Base-by-base conservation (phyloP, 129 eudicot species). In the Deinandra increscens region DNA sequence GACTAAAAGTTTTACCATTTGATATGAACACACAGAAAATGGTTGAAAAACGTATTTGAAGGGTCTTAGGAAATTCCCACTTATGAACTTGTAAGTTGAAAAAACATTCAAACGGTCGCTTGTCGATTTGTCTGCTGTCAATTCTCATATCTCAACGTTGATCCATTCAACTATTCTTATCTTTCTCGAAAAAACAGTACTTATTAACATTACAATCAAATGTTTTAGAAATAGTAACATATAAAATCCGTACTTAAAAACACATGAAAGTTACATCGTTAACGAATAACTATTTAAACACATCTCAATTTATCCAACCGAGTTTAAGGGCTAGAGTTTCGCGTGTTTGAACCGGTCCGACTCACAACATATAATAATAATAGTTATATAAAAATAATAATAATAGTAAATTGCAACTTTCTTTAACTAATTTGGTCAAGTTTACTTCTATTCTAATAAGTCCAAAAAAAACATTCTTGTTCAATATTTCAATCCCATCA, bases 31-130 rank as follows among this genome's bases (percentile, higher is more conserved):
- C 55, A 14, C n/a, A n/a, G n/a, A 33, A 20, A 45, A 54, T 46
- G 51, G 19, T 50, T 60, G 20, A 60, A 76, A 69, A 76, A 76
- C 81, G 81, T 76, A 67, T 76, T 76, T 76, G 81, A 76, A 76
- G 81, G 81, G 63, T 76, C 69, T 48, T 68, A 60, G 54, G 75
- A 60, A 69, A 37, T 18, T 76, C 75, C 58, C 11, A 67, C 44
- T 4, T 19, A 66, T 43, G 51, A 13, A 66, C 48, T 74, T 20
- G 5, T 51, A 5, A 53, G 64, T 31, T 74, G 43, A 45, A 64
- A 55, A 69, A 76, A 76, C 81, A 69, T 69, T 76, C 81, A 76
- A 76, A 76, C 13, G 18, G 18, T 60, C 19, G 7, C 26, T 76
- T 59, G 75, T 56, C 69, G 64, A 23, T 60, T 51, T 76, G 79